These are phyloP conservation scores for Alloteropsis angusta DNA, from an alignment of 202 grass and related monocot species.

Conservation along the genomic window DNA sequence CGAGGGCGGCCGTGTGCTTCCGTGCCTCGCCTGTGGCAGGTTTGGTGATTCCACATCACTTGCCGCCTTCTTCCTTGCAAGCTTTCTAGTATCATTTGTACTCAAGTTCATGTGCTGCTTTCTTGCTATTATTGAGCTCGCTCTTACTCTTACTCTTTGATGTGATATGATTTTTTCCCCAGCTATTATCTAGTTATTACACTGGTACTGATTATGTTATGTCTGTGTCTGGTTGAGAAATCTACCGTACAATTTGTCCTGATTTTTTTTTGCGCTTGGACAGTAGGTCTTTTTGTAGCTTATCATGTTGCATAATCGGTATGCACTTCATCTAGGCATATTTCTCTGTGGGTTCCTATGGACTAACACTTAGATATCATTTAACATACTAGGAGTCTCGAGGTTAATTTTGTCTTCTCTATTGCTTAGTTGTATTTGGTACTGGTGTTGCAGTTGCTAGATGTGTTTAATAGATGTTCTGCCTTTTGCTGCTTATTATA, in stretches of 20 bases:
- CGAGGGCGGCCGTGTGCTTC: constrained; percentile 40
- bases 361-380: background rate
- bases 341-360: background rate
- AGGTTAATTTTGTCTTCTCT: background rate
- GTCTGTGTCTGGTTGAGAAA: background rate
- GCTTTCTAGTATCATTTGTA: constrained; percentile 35
- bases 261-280: background rate
- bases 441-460: background rate
- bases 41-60: constrained; percentile 44
- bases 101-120: constrained; percentile 31
- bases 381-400: constrained; percentile 25
- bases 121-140: constrained; percentile 20
- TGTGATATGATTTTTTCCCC: background rate
- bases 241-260: background rate
- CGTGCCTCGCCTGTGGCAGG: constrained; percentile 78
- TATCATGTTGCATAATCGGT: background rate
- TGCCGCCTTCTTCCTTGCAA: constrained; percentile 29
- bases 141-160: constrained; percentile 22
- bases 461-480: background rate
- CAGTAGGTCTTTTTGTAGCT: background rate
- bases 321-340: background rate
- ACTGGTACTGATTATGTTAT: background rate
- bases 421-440: constrained; percentile 16
- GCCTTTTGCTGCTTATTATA: background rate
- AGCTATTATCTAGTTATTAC: background rate